Conservation (phyloP, 73 alveolate genomes). For the Paramecium biaurelia region DNA sequence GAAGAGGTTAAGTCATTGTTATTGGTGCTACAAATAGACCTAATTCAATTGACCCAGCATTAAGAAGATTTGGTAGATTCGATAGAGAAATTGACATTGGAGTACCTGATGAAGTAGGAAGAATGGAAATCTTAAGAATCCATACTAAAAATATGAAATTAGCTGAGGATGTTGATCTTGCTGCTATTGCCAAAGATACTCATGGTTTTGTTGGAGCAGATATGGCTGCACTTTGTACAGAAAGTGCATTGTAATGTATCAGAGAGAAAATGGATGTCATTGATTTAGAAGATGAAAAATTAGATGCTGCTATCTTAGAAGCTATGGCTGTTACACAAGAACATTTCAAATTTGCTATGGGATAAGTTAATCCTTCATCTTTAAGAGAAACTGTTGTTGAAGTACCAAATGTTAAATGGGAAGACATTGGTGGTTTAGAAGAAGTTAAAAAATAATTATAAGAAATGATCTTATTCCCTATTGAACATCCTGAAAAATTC, state of each 20-base stretch:
- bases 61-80: conserved; percentile 97
- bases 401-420: conserved; percentile 97
- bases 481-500: conserved; percentile 95
- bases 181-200: conserved; percentile 88
- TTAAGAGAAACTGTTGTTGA: conserved; percentile 91
- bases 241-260: conserved; percentile 86
- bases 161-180: conserved; percentile 95
- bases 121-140: conserved; percentile 84
- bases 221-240: conserved; percentile 67
- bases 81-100: conserved; percentile 97
- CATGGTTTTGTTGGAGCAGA: conserved; percentile 81
- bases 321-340: conserved; percentile 98
- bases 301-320: conserved; percentile 85
- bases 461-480: conserved; percentile 97
- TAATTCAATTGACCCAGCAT: conserved; percentile 94
- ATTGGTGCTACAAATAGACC: conserved; percentile 99
- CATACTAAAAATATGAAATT: conserved; percentile 97
- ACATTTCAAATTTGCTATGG: conserved; percentile 94
- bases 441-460: conserved; percentile 91
- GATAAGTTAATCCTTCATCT: conserved; percentile 85
- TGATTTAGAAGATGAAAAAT: conserved; percentile 96
- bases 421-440: conserved; percentile 99
- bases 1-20: conserved; percentile 93
- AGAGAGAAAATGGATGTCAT: conserved; percentile 98
- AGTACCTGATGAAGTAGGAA: conserved; percentile 97